Percentiles rank a stretch among this genome's conserved stretches.
These are phyloP conservation scores for Trichaptum fuscoviolaceum DNA, from an alignment of 768 basidiomycete species.

Conservation along the genomic window DNA sequence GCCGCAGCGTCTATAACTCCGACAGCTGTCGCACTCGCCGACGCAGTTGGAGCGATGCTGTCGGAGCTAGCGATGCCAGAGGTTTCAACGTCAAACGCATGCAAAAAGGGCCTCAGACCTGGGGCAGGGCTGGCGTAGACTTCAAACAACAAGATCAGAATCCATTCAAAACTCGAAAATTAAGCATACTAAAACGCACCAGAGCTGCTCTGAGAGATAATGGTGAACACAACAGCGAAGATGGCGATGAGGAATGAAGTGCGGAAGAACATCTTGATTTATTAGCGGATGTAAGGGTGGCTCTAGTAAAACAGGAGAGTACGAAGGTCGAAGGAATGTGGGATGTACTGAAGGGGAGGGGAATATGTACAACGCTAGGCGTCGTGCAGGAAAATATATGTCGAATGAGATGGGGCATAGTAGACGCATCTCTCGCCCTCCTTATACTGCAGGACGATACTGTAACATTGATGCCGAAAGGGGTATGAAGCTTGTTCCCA, in stretches of 20 bases:
- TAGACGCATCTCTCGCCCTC: not conserved
- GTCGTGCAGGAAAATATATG: not conserved
- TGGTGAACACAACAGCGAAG: not conserved
- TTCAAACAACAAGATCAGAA: not conserved
- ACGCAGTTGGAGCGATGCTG: not conserved
- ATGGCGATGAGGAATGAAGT: not conserved
- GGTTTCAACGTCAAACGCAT: not conserved
- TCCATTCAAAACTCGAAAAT: not conserved
- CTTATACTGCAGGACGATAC: not conserved
- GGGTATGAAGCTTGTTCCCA: not conserved
- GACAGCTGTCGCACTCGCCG: not conserved
- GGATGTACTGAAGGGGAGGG: not conserved
- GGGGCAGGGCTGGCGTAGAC: not conserved
- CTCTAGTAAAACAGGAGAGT: not conserved
- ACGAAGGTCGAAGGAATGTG: not conserved
- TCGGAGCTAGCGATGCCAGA: not conserved
- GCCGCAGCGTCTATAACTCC: not conserved
- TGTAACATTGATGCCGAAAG: not conserved
- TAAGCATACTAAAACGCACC: not conserved
- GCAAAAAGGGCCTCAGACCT: not conserved
- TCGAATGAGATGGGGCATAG: not conserved
- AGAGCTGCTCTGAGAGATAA: not conserved
- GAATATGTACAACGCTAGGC: not conserved
- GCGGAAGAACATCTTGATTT: not conserved
- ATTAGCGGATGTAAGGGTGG: not conserved